These are phyloP conservation scores for Lactarius sanguifluus DNA, from an alignment of 768 basidiomycete species.

Conservation along the genomic window DNA sequence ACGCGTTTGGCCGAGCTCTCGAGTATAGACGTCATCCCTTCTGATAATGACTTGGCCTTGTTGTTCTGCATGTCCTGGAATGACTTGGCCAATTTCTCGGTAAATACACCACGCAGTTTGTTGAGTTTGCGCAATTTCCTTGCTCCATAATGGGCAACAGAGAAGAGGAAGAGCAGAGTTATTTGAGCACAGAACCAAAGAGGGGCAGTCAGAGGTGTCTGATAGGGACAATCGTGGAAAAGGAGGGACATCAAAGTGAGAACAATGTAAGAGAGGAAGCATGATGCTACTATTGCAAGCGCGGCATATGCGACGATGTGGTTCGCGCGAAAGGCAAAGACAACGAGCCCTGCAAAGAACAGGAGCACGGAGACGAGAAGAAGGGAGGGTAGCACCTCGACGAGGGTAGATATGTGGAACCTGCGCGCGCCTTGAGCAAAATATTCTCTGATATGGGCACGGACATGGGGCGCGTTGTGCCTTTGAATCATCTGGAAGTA, in stretches of 20 bases:
- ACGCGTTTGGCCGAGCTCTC: too few relatives aligned
- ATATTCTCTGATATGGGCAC: slow-evolving; percentile 8
- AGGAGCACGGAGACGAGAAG: background rate
- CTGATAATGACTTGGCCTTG: too few relatives aligned
- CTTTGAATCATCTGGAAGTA: background rate
- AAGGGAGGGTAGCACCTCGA: slow-evolving; percentile 38
- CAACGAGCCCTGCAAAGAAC: slow-evolving; percentile 8
- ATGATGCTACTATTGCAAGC: background rate
- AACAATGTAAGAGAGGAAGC: background rate
- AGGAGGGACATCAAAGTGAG: background rate
- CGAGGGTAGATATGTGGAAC: slow-evolving; percentile 42
- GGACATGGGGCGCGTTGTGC: background rate
- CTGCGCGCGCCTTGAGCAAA: slow-evolving; percentile 42
- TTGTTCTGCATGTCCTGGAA: too few relatives aligned
- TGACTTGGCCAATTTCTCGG: background rate
- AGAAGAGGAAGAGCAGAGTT: too few relatives aligned
- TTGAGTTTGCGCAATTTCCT: too few relatives aligned
- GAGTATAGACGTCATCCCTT: too few relatives aligned
- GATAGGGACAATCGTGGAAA: slow-evolving; percentile 3
- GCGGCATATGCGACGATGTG: background rate
- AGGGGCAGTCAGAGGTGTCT: background rate
- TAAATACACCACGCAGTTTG: too few relatives aligned
- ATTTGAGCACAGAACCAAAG: slow-evolving; percentile 1
- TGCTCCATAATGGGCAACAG: too few relatives aligned
- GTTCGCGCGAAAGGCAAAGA: slow-evolving; percentile 5